phyloP scores from a whole-genome alignment of 768 basidiomycete genomes.

The Mycena vulgaris region DNA sequence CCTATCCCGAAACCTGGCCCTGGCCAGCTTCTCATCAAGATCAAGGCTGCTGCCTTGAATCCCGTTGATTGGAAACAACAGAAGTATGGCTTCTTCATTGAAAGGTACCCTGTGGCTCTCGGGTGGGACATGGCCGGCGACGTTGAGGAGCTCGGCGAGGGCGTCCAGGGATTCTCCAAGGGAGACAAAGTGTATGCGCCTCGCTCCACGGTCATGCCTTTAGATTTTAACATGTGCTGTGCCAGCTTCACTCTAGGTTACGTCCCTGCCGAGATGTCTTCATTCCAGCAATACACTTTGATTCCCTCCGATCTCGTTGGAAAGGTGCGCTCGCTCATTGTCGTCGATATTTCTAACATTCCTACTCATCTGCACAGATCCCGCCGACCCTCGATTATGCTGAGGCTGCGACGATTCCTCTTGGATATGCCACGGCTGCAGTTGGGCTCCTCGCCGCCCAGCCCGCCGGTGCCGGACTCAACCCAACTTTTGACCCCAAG shows the following conservation, averaged over 20 bases:
- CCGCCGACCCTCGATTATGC: no score
- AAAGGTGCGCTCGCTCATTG: no score
- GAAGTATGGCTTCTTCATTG: slow-evolving; percentile 38
- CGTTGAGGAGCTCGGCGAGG: slow-evolving; percentile 53
- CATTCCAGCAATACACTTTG: slow-evolving; percentile 48
- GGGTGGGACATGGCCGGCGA: slow-evolving; percentile 51
- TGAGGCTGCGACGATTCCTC: no score
- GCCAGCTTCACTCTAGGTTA: slow-evolving; percentile 1
- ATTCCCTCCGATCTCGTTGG: slow-evolving; percentile 32
- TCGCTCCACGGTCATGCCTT: not conserved
- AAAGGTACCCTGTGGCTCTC: slow-evolving; percentile 44
- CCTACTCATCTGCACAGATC: not conserved
- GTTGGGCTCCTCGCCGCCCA: no score
- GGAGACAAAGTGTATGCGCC: slow-evolving; percentile 51
- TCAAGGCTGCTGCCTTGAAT: slow-evolving; percentile 47
- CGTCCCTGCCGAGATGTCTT: not conserved
- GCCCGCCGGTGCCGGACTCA: slow-evolving; percentile 34
- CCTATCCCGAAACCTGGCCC: no score
- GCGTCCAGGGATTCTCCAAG: slow-evolving; percentile 48
- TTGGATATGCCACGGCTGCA: no score
- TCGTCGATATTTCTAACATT: not conserved
- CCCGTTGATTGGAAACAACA: slow-evolving; percentile 55
- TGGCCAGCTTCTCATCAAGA: slow-evolving; percentile 50
- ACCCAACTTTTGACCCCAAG: no score
- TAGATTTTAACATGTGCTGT: no score